These are phyloP conservation scores for Penicillium soppii DNA, from an alignment of 495 filamentous ascomycete species.

Conservation along the genomic window DNA sequence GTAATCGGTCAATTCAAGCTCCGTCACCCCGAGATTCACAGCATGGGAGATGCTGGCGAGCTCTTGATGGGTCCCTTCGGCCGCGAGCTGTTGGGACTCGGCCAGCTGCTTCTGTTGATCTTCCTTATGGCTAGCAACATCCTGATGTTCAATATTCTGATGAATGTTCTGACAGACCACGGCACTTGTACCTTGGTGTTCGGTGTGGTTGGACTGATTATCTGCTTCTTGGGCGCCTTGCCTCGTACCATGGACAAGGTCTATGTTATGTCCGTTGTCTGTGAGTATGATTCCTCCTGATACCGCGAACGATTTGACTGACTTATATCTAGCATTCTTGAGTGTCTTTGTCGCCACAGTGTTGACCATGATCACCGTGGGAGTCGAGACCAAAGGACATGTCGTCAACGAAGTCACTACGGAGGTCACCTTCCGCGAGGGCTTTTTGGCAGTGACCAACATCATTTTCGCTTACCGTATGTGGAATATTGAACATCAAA, in stretches of 20 bases:
- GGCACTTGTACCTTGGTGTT: slow-evolving; percentile 67
- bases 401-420: slow-evolving; percentile 19
- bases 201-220: slow-evolving; percentile 59
- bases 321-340: slow-evolving; percentile 44
- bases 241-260: slow-evolving; percentile 63
- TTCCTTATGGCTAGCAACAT: slow-evolving; percentile 77
- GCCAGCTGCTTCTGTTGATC: slow-evolving; percentile 63
- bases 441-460: slow-evolving; percentile 33
- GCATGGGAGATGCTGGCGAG: slow-evolving; percentile 69
- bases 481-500: neutral
- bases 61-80: slow-evolving; percentile 65
- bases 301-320: neutral
- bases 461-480: slow-evolving; percentile 46
- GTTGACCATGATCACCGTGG: slow-evolving; percentile 67
- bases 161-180: slow-evolving; percentile 63
- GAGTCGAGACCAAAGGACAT: slow-evolving; percentile 34
- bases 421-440: slow-evolving; percentile 24
- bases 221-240: slow-evolving; percentile 62
- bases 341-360: slow-evolving; percentile 67
- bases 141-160: slow-evolving; percentile 63
- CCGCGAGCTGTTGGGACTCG: slow-evolving; percentile 59
- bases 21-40: slow-evolving; percentile 51
- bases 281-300: slow-evolving; percentile 17
- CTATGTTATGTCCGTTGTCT: slow-evolving; percentile 59
- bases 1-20: slow-evolving; percentile 38